Evolutionary conservation across 2,329 filamentous ascomycete species (phyloP).

Genomic region (Clonostachys chloroleuca): DNA sequence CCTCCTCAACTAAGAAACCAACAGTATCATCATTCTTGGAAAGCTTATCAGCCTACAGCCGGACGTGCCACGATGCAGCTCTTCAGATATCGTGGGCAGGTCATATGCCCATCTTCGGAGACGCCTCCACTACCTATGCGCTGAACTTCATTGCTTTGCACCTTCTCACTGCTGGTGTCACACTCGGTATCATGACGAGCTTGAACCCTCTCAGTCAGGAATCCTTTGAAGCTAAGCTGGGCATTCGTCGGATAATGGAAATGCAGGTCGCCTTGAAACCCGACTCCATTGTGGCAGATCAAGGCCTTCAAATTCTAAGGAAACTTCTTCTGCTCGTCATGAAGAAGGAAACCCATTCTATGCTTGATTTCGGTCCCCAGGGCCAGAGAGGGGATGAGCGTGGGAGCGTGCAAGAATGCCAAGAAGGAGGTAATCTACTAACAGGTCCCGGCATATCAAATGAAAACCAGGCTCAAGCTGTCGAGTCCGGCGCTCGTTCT

Average conservation of each 20-base stretch:
- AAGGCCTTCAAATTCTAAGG: background rate
- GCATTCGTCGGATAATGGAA: background rate
- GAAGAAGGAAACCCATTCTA: background rate
- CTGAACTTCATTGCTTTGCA: constrained; percentile 14
- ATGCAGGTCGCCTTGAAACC: background rate
- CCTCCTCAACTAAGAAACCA: background rate
- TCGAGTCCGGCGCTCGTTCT: background rate
- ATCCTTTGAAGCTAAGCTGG: constrained; percentile 1
- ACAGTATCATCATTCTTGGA: background rate
- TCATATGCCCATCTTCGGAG: background rate
- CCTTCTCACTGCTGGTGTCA: constrained; percentile 14
- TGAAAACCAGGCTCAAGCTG: background rate
- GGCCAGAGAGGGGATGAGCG: background rate
- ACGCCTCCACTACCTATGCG: constrained; percentile 14
- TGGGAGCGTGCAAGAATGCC: background rate
- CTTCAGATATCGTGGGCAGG: background rate
- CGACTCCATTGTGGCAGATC: background rate
- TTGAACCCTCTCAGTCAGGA: constrained; percentile 10
- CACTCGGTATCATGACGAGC: constrained; percentile 12
- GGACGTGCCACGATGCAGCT: background rate
- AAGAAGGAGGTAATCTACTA: too few species aligned
- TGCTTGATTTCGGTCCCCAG: background rate
- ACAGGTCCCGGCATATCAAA: too few species aligned
- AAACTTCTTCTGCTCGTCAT: background rate
- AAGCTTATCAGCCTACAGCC: background rate